Conservation (phyloP, 2,329 filamentous ascomycete genomes). For the Colletotrichum cuscutae region DNA sequence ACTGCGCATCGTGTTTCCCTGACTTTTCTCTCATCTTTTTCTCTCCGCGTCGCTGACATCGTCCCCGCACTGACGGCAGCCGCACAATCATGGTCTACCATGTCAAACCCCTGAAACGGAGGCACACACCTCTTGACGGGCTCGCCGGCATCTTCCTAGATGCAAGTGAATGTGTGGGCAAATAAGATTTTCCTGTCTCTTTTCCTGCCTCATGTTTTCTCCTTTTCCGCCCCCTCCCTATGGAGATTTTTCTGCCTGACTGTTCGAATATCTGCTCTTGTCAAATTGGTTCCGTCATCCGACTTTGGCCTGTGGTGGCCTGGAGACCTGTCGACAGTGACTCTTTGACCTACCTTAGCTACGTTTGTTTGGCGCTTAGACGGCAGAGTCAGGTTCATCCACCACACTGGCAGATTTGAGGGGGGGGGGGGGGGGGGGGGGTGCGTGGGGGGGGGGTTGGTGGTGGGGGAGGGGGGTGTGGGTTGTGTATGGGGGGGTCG, state of each 20-base stretch:
- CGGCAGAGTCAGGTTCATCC: neutral
- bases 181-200: too few relatives aligned
- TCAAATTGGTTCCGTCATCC: neutral
- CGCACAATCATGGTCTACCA: neutral
- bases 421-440: neutral
- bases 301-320: neutral
- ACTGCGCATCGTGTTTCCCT: neutral
- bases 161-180: neutral
- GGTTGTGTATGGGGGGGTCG: too few relatives aligned
- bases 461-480: too few relatives aligned
- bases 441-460: too few relatives aligned
- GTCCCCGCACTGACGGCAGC: slow-evolving; percentile 21
- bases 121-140: neutral
- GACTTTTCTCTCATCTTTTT: neutral
- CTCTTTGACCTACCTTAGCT: slow-evolving; percentile 5
- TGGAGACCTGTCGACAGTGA: neutral
- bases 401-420: neutral
- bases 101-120: slow-evolving; percentile 17
- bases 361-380: neutral
- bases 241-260: neutral
- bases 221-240: neutral
- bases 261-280: neutral
- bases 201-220: neutral
- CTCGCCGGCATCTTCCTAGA: slow-evolving; percentile 1
- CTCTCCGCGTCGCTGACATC: neutral